A percentile compares a stretch with the other conserved stretches of the same genome.
phyloP scores from a whole-genome alignment of 2,329 filamentous ascomycete species.

The Phaeosphaeriaceae sp. region DNA sequence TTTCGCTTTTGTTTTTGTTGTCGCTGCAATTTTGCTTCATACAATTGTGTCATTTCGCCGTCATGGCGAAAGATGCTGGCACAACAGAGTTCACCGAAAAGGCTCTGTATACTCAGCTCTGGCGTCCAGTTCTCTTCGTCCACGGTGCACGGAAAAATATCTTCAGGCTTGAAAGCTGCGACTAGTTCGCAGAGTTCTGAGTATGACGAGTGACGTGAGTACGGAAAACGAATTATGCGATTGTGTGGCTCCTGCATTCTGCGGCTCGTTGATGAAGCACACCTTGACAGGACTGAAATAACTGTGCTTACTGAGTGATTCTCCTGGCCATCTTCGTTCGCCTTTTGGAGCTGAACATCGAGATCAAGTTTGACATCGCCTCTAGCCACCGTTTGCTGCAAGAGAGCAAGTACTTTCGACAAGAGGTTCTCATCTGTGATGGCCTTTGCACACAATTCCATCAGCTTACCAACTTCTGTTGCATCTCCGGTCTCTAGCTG shows the following conservation, averaged over 20 bases:
- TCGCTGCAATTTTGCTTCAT: constrained; percentile 18
- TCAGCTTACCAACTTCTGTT: constrained; percentile 58
- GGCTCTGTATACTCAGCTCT: constrained; percentile 65
- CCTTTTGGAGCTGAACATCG: constrained; percentile 32
- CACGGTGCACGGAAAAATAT: constrained; percentile 82
- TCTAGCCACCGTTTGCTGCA: constrained; percentile 32
- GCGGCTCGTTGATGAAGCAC: constrained; percentile 10
- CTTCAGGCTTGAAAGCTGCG: constrained; percentile 69
- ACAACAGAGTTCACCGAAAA: constrained; percentile 76
- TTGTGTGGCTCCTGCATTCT: constrained; percentile 7
- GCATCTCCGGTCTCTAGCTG: constrained; percentile 66
- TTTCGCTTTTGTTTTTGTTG: constrained; percentile 14
- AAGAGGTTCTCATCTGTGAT: constrained; percentile 46
- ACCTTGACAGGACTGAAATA: constrained; percentile 35
- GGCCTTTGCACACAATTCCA: constrained; percentile 56
- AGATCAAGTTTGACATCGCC: constrained; percentile 33
- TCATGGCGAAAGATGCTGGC: constrained; percentile 70
- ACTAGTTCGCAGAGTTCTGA: constrained; percentile 77
- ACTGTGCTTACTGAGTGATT: constrained; percentile 40
- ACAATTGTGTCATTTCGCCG: constrained; percentile 58
- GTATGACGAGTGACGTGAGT: constrained; percentile 89
- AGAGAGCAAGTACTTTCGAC: constrained; percentile 42
- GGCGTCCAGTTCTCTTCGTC: constrained; percentile 68
- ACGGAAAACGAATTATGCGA: constrained; percentile 69
- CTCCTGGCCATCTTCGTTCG: constrained; percentile 27